Percentiles rank a stretch among this genome's conserved stretches.
These are phyloP conservation scores for Prillingera fragicola DNA, from an alignment of 1,284 basidiomycete genomes.

Conservation along the genomic window DNA sequence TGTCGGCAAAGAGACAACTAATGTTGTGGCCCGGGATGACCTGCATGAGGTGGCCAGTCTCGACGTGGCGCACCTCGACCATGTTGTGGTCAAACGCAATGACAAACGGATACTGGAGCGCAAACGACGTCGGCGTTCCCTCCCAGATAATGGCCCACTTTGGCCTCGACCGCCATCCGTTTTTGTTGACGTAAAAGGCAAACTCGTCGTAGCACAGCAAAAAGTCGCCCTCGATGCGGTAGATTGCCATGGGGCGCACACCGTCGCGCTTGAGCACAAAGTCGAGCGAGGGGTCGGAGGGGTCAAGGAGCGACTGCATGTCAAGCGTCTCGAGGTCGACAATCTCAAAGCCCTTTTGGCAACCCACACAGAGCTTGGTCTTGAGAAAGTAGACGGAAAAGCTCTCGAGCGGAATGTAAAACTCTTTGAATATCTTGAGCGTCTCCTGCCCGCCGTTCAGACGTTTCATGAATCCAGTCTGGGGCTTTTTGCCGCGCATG, in stretches of 20 bases:
- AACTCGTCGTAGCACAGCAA: constrained; percentile 98
- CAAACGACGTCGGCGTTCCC: constrained; percentile 87
- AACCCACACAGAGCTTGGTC: constrained; percentile 95
- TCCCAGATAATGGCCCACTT: constrained; percentile 98
- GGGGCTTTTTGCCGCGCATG: constrained; percentile 78
- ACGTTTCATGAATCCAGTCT: constrained; percentile 75
- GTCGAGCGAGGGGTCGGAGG: constrained; percentile 82
- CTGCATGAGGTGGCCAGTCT: constrained; percentile 85
- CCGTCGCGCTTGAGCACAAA: constrained; percentile 88
- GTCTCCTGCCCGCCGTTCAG: constrained; percentile 87
- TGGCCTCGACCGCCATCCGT: constrained; percentile 81
- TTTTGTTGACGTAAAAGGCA: constrained; percentile 98
- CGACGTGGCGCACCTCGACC: constrained; percentile 93
- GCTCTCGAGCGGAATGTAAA: constrained; percentile 97
- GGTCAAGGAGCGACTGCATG: constrained; percentile 92
- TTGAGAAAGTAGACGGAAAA: constrained; percentile 96
- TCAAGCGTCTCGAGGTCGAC: constrained; percentile 96
- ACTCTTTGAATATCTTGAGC: constrained; percentile 92
- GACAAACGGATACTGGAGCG: constrained; percentile 93
- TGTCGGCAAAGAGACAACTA: constrained; percentile 86
- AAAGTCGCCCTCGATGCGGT: constrained; percentile 94
- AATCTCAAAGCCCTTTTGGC: constrained; percentile 99
- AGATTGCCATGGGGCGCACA: constrained; percentile 91
- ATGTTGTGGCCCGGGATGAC: constrained; percentile 90
- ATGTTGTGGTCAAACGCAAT: constrained; percentile 95